Conservation (phyloP, 2,329 filamentous ascomycete species). For the Nigrospora osmanthi region DNA sequence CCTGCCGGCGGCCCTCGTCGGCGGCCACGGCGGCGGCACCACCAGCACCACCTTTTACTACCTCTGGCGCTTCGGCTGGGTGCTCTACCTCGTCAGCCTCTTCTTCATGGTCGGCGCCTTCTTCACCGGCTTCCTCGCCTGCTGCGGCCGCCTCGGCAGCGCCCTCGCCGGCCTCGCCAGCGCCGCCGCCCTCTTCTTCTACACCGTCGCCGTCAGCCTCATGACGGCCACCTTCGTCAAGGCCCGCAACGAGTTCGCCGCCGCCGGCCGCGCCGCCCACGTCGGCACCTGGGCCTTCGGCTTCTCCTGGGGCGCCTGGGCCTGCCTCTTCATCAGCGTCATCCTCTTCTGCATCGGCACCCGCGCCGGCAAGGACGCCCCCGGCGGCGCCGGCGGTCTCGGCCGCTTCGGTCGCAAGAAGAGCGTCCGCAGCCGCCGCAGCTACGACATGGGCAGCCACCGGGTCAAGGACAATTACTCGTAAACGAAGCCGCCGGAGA, state of each 20-base stretch:
- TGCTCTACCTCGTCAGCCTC: slow-evolving; percentile 78
- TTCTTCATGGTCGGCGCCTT: slow-evolving; percentile 68
- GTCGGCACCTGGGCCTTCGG: slow-evolving; percentile 65
- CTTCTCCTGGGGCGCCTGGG: slow-evolving; percentile 69
- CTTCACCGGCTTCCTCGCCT: slow-evolving; percentile 60
- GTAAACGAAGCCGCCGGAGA: slow-evolving; percentile 21
- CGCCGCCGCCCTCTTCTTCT: slow-evolving; percentile 58
- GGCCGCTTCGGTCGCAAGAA: slow-evolving; percentile 38
- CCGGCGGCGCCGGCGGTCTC: slow-evolving; percentile 24
- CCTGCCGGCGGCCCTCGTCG: slow-evolving; percentile 36
- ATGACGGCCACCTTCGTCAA: slow-evolving; percentile 68
- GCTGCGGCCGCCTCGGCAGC: slow-evolving; percentile 63
- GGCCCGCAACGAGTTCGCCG: slow-evolving; percentile 58
- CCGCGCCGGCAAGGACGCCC: slow-evolving; percentile 34
- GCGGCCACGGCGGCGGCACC: slow-evolving; percentile 45
- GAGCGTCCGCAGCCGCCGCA: slow-evolving; percentile 43
- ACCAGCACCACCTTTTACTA: slow-evolving; percentile 63
- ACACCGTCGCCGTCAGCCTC: slow-evolving; percentile 56
- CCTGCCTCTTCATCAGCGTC: slow-evolving; percentile 56
- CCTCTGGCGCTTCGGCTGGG: slow-evolving; percentile 87
- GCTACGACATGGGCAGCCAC: slow-evolving; percentile 46
- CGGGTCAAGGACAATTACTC: slow-evolving; percentile 63
- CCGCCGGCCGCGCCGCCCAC: slow-evolving; percentile 44
- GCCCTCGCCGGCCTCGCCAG: slow-evolving; percentile 55
- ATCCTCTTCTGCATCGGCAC: slow-evolving; percentile 61